These are phyloP conservation scores for Tuber aestivum DNA, from an alignment of 495 filamentous ascomycete genomes.

Conservation along the genomic window DNA sequence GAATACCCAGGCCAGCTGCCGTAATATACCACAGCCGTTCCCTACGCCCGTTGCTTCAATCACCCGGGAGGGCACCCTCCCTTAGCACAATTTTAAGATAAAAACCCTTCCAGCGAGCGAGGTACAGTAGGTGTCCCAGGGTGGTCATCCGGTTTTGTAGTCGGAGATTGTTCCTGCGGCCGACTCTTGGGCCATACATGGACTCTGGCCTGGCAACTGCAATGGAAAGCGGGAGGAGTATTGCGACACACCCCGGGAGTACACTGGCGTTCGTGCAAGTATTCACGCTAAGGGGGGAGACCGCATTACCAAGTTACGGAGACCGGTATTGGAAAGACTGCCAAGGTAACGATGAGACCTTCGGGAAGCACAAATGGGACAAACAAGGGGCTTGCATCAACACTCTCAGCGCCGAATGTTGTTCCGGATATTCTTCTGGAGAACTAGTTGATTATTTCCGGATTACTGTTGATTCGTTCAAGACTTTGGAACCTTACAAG, in stretches of 20 bases:
- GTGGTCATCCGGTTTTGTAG: neutral
- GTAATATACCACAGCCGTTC: constrained; percentile 2
- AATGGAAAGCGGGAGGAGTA: constrained; percentile 70
- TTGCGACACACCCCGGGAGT: constrained; percentile 62
- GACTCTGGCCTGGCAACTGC: constrained; percentile 89
- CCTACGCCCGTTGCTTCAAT: constrained; percentile 77
- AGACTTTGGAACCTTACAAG: constrained; percentile 56
- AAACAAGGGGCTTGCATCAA: constrained; percentile 76
- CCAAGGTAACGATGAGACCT: constrained; percentile 57
- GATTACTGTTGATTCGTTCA: constrained; percentile 57
- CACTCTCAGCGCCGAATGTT: constrained; percentile 68
- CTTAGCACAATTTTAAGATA: constrained; percentile 85
- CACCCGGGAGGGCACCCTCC: constrained; percentile 71
- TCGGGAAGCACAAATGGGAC: constrained; percentile 85
- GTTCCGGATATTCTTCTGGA: constrained; percentile 56
- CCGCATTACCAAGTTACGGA: constrained; percentile 65
- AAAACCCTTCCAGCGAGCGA: constrained; percentile 57
- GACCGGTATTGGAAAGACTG: constrained; percentile 69
- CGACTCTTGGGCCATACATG: constrained; percentile 81
- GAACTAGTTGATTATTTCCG: constrained; percentile 62
- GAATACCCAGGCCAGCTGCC: constrained; percentile 19
- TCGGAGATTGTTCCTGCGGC: constrained; percentile 41
- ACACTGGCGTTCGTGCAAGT: constrained; percentile 65
- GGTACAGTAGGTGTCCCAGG: neutral
- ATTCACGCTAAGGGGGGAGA: constrained; percentile 58